These are phyloP conservation scores for Saturnispora sanitii DNA, from an alignment of 805 yeast genomes.

Conservation along the genomic window DNA sequence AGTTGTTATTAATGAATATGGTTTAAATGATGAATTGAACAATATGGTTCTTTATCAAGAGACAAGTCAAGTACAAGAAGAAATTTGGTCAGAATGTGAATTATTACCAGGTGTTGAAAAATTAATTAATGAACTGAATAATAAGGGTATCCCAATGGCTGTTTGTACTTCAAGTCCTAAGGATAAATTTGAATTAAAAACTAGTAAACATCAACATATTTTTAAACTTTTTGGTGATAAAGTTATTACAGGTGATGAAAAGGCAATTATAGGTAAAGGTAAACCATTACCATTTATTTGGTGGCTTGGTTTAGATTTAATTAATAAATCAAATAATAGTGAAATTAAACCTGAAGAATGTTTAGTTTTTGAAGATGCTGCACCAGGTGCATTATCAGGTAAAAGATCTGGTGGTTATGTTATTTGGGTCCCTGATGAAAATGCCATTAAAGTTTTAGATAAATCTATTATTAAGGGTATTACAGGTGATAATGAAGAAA, in stretches of 20 bases:
- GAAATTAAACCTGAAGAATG: conserved; percentile 68
- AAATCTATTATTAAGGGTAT: conserved; percentile 37
- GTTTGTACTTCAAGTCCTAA: conserved; percentile 78
- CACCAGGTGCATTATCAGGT: conserved; percentile 85
- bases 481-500: conserved; percentile 32
- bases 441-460: conserved; percentile 48
- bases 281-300: conserved; percentile 94
- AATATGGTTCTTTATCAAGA: conserved; percentile 50
- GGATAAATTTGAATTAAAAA: conserved; percentile 57
- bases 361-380: conserved; percentile 88
- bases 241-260: conserved; percentile 82
- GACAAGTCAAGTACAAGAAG: conserved; percentile 44
- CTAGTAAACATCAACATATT: conserved; percentile 49
- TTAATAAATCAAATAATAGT: conserved; percentile 44
- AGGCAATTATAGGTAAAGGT: conserved; percentile 74
- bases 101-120: conserved; percentile 84
- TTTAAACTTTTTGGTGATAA: conserved; percentile 55
- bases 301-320: conserved; percentile 62
- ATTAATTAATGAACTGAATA: conserved; percentile 44
- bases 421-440: conserved; percentile 89
- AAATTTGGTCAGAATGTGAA: conserved; percentile 50
- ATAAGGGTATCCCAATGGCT: conserved; percentile 63
- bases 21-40: conserved; percentile 44
- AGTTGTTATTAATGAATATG: conserved; percentile 56
- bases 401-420: conserved; percentile 73